Percentiles rank a stretch among this genome's conserved stretches.
Conservation (phyloP, 2,329 filamentous ascomycete genomes). For the Colletotrichum trifolii region DNA sequence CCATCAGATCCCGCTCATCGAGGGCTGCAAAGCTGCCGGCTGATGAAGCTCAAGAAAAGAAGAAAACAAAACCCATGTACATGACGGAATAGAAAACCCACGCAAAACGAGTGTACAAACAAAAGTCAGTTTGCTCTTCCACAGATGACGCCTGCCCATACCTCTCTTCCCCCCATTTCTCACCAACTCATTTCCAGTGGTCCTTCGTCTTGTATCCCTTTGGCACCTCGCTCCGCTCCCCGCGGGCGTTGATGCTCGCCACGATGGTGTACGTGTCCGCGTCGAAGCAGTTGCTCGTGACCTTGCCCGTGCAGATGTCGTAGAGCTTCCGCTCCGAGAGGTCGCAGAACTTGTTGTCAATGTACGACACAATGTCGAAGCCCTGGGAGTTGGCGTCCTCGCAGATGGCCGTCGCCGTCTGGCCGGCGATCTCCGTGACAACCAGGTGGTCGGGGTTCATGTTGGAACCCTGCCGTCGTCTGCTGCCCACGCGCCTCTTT, state of each 20-base stretch:
- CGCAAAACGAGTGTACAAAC: too few relatives aligned
- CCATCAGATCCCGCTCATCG: too few relatives aligned
- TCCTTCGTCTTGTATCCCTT: conserved; percentile 8
- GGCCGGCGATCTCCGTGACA: conserved; percentile 17
- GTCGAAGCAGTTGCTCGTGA: conserved; percentile 19
- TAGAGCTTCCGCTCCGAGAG: conserved; percentile 2
- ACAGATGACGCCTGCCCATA: too few relatives aligned
- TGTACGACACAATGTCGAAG: conserved; percentile 22
- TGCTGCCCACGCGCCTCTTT: neutral
- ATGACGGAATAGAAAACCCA: too few relatives aligned
- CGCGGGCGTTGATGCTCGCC: conserved; percentile 1
- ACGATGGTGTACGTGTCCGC: conserved; percentile 11
- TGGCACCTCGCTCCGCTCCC: neutral
- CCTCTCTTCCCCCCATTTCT: neutral
- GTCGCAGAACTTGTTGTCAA: conserved; percentile 27
- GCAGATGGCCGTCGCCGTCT: conserved; percentile 19
- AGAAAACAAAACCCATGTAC: too few relatives aligned
- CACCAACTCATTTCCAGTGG: conserved; percentile 16
- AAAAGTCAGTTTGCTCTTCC: too few relatives aligned
- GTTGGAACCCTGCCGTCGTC: neutral
- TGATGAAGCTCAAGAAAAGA: too few relatives aligned
- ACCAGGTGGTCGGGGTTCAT: conserved; percentile 15
- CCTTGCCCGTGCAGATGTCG: conserved; percentile 3
- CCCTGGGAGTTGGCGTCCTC: conserved; percentile 15
- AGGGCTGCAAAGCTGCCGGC: too few relatives aligned